Percentiles rank a stretch among this genome's conserved stretches.
phyloP scores from a whole-genome alignment of 2,329 filamentous ascomycete species.

The Volutella citrinella region DNA sequence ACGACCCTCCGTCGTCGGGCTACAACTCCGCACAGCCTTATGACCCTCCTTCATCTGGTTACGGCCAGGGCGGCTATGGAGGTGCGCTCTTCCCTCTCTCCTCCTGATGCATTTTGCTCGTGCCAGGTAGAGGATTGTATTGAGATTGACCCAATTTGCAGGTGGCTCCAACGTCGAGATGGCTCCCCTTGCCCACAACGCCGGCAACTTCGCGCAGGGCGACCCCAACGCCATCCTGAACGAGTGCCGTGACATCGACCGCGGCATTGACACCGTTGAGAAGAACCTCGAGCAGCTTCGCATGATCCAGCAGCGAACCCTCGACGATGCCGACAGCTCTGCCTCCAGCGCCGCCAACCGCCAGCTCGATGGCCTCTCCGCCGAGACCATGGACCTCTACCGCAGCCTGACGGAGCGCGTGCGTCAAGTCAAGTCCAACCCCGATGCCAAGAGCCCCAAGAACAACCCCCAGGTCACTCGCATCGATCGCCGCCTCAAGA shows the following conservation, averaged over 20 bases:
- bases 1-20: conserved; percentile 5
- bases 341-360: conserved; percentile 62
- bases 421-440: conserved; percentile 77
- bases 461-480: conserved; percentile 80
- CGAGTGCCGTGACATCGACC: conserved; percentile 77
- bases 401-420: conserved; percentile 75
- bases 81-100: too few relatives aligned
- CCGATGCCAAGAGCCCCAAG: conserved; percentile 67
- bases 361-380: conserved; percentile 69
- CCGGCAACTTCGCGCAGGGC: conserved; percentile 41
- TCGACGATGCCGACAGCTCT: conserved; percentile 72
- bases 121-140: too few relatives aligned
- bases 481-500: conserved; percentile 75
- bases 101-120: too few relatives aligned
- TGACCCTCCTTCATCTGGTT: conserved; percentile 29
- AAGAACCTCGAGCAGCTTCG: conserved; percentile 69
- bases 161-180: conserved; percentile 68
- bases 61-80: conserved; percentile 30
- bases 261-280: conserved; percentile 72
- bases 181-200: conserved; percentile 59
- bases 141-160: conserved; percentile 14
- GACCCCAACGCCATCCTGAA: conserved; percentile 79
- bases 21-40: background rate
- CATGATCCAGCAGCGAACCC: conserved; percentile 65
- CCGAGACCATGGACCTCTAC: conserved; percentile 81